phyloP scores from a whole-genome alignment of 148 eudicot species.

The Vaccinium macrocarpon region DNA sequence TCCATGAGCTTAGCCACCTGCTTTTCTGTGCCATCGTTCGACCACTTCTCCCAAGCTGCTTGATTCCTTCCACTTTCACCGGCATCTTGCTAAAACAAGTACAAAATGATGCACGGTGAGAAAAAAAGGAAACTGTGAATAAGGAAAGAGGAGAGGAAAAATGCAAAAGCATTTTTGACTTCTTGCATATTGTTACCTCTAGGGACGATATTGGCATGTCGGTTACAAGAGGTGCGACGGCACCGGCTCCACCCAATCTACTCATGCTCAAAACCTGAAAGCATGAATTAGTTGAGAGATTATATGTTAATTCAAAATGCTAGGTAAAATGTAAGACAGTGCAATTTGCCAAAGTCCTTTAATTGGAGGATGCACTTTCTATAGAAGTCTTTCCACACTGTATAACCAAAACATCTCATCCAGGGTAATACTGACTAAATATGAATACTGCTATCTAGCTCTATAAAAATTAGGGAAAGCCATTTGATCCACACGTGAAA shows the following conservation, averaged over 20 bases:
- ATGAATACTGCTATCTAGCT: constrained; percentile 1
- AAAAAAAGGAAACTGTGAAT: neutral
- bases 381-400: neutral
- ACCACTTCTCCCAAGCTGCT: constrained; percentile 98
- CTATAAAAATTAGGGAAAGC: neutral
- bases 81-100: constrained; percentile 57
- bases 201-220: constrained; percentile 61
- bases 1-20: constrained; percentile 99
- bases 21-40: constrained; percentile 92
- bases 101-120: neutral
- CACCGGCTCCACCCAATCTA: constrained; percentile 78
- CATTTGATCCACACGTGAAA: neutral
- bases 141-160: neutral
- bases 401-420: neutral
- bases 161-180: neutral
- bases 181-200: constrained; percentile 36
- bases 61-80: constrained; percentile 68
- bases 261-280: constrained; percentile 73
- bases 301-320: neutral
- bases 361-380: neutral
- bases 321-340: neutral
- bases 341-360: neutral
- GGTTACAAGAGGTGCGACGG: constrained; percentile 68
- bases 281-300: constrained; percentile 1
- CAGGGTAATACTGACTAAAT: too few relatives aligned